These are phyloP conservation scores for Pilobolus umbonatus DNA, from an alignment of 192 early-diverging fungal genomes.

Conservation along the genomic window DNA sequence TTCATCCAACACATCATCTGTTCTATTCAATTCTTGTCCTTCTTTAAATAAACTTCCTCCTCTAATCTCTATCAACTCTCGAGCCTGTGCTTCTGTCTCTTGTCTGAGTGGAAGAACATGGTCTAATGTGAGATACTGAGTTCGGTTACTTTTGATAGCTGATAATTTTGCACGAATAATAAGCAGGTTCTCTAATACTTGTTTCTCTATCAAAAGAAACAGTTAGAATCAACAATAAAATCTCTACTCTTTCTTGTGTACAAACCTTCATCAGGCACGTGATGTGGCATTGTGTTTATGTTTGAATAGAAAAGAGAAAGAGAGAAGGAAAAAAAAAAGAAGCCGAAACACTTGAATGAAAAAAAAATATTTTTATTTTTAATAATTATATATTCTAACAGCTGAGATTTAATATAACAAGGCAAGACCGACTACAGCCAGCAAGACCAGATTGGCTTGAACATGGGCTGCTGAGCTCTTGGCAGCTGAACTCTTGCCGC, in stretches of 20 bases:
- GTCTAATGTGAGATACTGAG: slow-evolving; percentile 56
- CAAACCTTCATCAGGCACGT: not conserved
- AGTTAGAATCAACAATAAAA: slow-evolving; percentile 2
- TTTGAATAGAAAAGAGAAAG: too few species aligned
- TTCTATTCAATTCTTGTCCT: slow-evolving; percentile 31
- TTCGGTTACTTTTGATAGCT: slow-evolving; percentile 66
- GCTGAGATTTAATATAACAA: not conserved
- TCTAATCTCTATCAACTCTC: slow-evolving; percentile 31
- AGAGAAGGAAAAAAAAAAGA: too few species aligned
- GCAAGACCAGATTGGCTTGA: not conserved
- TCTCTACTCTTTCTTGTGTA: too few species aligned
- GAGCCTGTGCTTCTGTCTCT: slow-evolving; percentile 42
- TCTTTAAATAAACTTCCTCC: slow-evolving; percentile 15
- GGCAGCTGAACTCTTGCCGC: not conserved
- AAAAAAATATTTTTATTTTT: too few species aligned
- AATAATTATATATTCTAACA: too few species aligned
- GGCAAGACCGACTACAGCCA: not conserved
- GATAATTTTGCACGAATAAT: slow-evolving; percentile 62
- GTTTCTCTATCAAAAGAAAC: slow-evolving; percentile 40
- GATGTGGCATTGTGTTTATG: too few species aligned
- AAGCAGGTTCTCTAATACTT: slow-evolving; percentile 54
- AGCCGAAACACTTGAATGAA: too few species aligned
- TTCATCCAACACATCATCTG: slow-evolving; percentile 67
- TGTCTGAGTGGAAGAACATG: slow-evolving; percentile 59
- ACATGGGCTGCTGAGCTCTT: slow-evolving; percentile 1